Evolutionary conservation across 2,329 filamentous ascomycete species (phyloP).

Genomic region (Apiospora koreana): DNA sequence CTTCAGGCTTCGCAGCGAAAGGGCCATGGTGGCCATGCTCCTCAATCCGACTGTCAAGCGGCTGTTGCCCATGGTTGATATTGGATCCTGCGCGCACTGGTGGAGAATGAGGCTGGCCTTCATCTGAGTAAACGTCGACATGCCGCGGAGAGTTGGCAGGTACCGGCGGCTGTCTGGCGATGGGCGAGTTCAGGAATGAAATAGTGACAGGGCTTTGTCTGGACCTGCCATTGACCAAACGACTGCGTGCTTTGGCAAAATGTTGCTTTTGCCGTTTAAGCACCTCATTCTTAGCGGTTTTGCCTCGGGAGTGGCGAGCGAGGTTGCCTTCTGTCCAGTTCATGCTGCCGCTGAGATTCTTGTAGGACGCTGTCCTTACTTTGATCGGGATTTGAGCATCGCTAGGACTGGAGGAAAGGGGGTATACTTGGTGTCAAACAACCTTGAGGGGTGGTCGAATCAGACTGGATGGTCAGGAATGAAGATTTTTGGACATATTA

Average conservation of each 20-base stretch:
- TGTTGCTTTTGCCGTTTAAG: constrained; percentile 47
- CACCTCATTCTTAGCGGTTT: constrained; percentile 32
- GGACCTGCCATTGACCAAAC: constrained; percentile 26
- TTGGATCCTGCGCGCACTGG: too few species aligned
- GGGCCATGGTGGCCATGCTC: background rate
- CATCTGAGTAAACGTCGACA: background rate
- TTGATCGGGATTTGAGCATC: background rate
- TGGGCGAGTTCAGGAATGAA: constrained; percentile 25
- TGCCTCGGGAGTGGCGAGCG: constrained; percentile 41
- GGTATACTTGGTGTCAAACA: too few species aligned
- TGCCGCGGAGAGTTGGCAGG: background rate
- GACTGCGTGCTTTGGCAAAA: constrained; percentile 45
- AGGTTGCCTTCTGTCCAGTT: constrained; percentile 53
- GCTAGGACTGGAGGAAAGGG: background rate
- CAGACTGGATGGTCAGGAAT: background rate
- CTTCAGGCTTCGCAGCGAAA: background rate
- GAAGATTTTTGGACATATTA: background rate
- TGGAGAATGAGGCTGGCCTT: background rate
- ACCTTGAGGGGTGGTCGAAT: background rate
- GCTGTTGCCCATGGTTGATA: background rate
- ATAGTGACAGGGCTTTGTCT: constrained; percentile 35
- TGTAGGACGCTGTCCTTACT: background rate
- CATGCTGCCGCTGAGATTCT: constrained; percentile 32
- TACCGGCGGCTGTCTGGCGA: constrained; percentile 8
- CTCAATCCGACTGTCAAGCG: background rate